Base-by-base conservation (phyloP, 441 rosid species). In the Eutrema salsugineum region DNA sequence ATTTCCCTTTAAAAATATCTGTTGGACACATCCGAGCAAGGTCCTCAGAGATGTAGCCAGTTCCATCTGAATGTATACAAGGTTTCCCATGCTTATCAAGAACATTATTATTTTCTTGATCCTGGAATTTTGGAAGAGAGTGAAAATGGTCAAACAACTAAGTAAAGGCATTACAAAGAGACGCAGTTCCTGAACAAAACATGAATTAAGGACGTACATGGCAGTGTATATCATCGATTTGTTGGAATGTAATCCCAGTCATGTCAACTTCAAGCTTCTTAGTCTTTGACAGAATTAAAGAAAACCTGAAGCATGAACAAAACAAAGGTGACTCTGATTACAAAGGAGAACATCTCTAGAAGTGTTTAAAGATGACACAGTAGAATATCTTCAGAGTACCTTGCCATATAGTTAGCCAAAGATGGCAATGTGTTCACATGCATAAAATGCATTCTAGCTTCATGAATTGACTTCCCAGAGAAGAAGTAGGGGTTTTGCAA, bases 31-130 rank as follows among this genome's bases (percentile, higher is more conserved):
- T 76, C 63, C 77, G 58, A 68, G 91, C 94, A 49, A 93, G 80
- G 73, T 93, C 98, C 77, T 83, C 76, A 9, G 95, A 90, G 44
- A 93, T 83, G 62, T 70, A 88, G 55, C 98, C 93, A 69, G 95
- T 93, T 32, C 98, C 97, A 81, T 93, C 92, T 0, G 91, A 79
- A 76, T 83, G 89, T 68, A 93, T 84, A 30, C 43, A 44, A 8
- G 27, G 55, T 38, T 92, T 63, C 8, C 79, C 79, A 49, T 87
- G 79, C 55, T 77, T 80, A 30, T 75, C 86, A 48, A 20, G 17
- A 40, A 86, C 67, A 64, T 4, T 3, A 6, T 79, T 81, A 17
- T 76, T 78, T 46, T 81, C 20, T 6, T 55, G 40, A 74, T 85
- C 88, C 97, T 93, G 85, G 60, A 61, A 44, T 0, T 64, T 28